Base-by-base conservation (phyloP, 2,329 filamentous ascomycete species). In the Bisporella sp. region DNA sequence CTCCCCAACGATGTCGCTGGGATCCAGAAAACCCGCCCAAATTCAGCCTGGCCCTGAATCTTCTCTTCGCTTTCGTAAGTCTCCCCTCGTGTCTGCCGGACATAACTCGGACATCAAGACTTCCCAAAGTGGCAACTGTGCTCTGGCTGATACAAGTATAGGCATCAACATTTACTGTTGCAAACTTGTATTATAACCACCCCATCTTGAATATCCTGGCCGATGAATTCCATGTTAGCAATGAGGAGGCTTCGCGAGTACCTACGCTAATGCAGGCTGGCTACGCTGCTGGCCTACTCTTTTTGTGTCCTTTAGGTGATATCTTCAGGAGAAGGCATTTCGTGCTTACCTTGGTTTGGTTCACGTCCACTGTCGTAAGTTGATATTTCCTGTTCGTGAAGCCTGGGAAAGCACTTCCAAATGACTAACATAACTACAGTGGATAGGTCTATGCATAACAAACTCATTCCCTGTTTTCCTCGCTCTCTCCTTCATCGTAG, bases 171-270 rank as follows among this genome's bases (percentile, higher is more conserved):
- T 82, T 89, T 57, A 88, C 85, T 1, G 87, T 91, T 5, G 87
- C 87, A 13, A 91, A 91, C 58, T 71, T 92, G 3, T 92, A 92
- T 69, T 90, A 92, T 67, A 87, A 79, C 52, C 87, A 91, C 60
- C 86, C 88, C 0, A 87, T 92, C 44, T 71, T 92, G 29, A 89
- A 90, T 62, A 79, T 86, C 46, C 74, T 93, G 40, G 87, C 88
- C 0, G 65, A 73, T 7, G 83, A 86, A 12, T 92, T 93, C 61
- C 62, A 76, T 48, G 83, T 92, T 45, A 76, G 74, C 6, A 85
- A 89, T 60, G 85, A 89, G 60, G 73, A 76, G 48, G 81, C 87
- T 0, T 77, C 77, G 1, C 68, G 73, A 40, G 81, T 92, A 29
- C 86, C 88, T 1, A 92, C 88, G 0, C 70, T 90, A 41, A 82